Percentiles rank a stretch among this genome's conserved stretches.
Evolutionary conservation across 148 eudicot species (phyloP).

Genomic region (Rhododendron simsii): DNA sequence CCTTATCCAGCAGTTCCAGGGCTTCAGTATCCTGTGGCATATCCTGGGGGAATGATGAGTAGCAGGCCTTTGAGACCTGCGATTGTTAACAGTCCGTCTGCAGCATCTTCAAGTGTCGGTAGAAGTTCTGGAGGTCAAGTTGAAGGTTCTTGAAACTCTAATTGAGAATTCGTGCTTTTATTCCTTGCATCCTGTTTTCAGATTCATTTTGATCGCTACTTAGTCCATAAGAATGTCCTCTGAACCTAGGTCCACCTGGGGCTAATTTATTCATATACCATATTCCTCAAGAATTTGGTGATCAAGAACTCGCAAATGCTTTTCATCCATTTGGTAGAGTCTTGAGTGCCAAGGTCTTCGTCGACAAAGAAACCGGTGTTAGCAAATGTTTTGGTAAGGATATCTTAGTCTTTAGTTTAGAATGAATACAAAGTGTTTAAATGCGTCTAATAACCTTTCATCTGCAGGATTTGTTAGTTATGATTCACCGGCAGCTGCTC

Average conservation of each 20-base stretch:
- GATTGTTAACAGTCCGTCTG: constrained; percentile 50
- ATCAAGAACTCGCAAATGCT: constrained; percentile 75
- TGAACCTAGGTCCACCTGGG: constrained; percentile 76
- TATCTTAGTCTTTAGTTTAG: constrained; percentile 4
- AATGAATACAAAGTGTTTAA: neutral
- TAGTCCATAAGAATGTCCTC: neutral
- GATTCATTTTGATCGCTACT: neutral
- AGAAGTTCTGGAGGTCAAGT: constrained; percentile 60
- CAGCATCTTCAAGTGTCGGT: constrained; percentile 72
- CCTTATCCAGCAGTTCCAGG: constrained; percentile 58
- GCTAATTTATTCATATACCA: constrained; percentile 95
- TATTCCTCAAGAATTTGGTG: constrained; percentile 94
- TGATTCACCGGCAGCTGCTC: constrained; percentile 78
- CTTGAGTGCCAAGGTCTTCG: constrained; percentile 91
- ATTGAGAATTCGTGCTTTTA: neutral
- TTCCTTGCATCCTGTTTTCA: neutral
- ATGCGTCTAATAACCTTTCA: constrained; percentile 23
- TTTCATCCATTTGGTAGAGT: constrained; percentile 83
- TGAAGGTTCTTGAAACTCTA: constrained; percentile 52
- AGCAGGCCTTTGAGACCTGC: constrained; percentile 52
- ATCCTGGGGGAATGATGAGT: constrained; percentile 63
- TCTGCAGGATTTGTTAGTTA: constrained; percentile 94
- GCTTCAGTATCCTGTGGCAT: constrained; percentile 60
- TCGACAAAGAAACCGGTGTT: constrained; percentile 82
- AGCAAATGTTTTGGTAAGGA: constrained; percentile 95